Percentiles rank a stretch among this genome's conserved stretches.
These are phyloP conservation scores for Phlebiopsis gigantea DNA, from an alignment of 768 basidiomycete genomes.

Conservation along the genomic window DNA sequence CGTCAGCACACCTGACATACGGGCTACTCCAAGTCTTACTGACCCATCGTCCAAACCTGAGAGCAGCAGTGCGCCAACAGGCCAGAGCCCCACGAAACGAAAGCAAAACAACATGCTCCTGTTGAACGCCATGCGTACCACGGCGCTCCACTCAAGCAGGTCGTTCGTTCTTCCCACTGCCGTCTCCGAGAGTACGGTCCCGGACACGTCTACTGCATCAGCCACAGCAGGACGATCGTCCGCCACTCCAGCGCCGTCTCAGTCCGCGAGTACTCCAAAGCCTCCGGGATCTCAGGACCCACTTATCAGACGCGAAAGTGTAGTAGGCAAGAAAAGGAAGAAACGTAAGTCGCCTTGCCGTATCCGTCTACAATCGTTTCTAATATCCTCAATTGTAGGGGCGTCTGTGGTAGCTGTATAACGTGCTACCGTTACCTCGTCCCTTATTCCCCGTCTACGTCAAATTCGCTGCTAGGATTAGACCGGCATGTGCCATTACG, in stretches of 20 bases:
- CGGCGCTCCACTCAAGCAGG: conserved; percentile 62
- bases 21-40: conserved; percentile 5
- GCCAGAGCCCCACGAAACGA: conserved; percentile 33
- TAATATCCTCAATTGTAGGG: neutral
- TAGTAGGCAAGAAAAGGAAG: conserved; percentile 68
- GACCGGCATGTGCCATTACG: neutral
- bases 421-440: neutral
- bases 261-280: conserved; percentile 28
- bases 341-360: conserved; percentile 52
- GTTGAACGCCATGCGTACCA: conserved; percentile 74
- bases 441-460: neutral
- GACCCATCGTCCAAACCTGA: conserved; percentile 14
- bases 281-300: conserved; percentile 39
- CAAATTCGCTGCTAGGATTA: neutral
- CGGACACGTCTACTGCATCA: conserved; percentile 22
- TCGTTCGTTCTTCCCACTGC: conserved; percentile 39
- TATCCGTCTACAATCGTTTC: neutral
- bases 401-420: neutral
- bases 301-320: conserved; percentile 32
- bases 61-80: conserved; percentile 13
- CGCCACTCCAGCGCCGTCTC: conserved; percentile 26
- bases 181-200: conserved; percentile 22
- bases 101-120: conserved; percentile 67
- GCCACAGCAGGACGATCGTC: conserved; percentile 27
- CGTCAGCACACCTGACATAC: conserved; percentile 9